phyloP scores from a whole-genome alignment of 176 grass and related monocot genomes.

The Typha latifolia region DNA sequence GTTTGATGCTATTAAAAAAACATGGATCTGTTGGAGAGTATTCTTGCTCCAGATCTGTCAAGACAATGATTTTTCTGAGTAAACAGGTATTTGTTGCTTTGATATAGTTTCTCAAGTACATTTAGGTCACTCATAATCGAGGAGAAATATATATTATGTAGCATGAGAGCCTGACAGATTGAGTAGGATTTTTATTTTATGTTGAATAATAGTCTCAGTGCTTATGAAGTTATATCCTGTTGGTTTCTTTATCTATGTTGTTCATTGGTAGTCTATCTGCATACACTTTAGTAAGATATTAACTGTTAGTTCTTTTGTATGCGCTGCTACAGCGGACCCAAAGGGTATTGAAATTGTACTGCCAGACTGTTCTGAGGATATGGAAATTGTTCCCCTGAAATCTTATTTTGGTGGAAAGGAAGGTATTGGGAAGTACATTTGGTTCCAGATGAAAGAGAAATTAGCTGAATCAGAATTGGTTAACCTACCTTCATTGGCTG shows the following conservation, averaged over 20 bases:
- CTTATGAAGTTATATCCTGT: too few relatives aligned
- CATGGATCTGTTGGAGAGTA: too few relatives aligned
- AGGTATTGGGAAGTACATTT: constrained; percentile 69
- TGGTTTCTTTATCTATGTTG: not conserved
- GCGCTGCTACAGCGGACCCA: constrained; percentile 51
- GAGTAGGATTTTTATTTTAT: too few relatives aligned
- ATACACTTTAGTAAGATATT: not conserved
- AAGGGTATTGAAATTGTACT: constrained; percentile 61
- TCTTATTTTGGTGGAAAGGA: constrained; percentile 86
- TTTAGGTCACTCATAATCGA: too few relatives aligned
- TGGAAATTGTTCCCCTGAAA: constrained; percentile 74
- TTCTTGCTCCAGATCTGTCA: too few relatives aligned
- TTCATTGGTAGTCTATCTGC: not conserved
- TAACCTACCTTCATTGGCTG: constrained; percentile 26
- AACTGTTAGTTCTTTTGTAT: constrained; percentile 3
- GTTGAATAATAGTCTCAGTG: too few relatives aligned
- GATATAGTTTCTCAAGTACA: too few relatives aligned
- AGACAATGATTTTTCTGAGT: too few relatives aligned
- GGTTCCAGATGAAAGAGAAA: constrained; percentile 69
- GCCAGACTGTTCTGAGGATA: constrained; percentile 69
- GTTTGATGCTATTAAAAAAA: too few relatives aligned
- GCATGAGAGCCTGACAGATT: too few relatives aligned
- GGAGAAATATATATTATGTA: too few relatives aligned
- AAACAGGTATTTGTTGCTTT: too few relatives aligned
- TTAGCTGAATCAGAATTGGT: constrained; percentile 38